phyloP scores from a whole-genome alignment of 192 early-diverging fungal species.

The Jimgerdemannia flammicorona region DNA sequence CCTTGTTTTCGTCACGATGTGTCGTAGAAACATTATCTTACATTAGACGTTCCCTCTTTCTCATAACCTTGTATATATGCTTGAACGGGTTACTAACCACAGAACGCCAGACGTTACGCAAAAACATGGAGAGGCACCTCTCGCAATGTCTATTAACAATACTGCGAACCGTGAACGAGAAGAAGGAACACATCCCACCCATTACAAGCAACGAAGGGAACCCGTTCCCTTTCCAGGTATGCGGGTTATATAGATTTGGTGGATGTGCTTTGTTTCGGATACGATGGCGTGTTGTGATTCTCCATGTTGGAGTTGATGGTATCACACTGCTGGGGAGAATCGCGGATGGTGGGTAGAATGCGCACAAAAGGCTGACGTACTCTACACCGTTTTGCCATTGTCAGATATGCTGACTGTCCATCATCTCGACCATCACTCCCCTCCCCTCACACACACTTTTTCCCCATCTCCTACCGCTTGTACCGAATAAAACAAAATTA shows the following conservation, averaged over 20 bases:
- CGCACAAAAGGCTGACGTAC: not conserved
- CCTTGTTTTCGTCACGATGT: not conserved
- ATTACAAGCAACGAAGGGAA: constrained; percentile 55
- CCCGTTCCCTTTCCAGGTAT: constrained; percentile 61
- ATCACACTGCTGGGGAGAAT: not conserved
- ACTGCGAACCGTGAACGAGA: constrained; percentile 53
- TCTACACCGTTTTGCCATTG: not conserved
- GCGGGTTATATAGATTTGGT: not conserved
- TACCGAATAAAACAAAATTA: not conserved
- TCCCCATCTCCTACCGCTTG: not conserved
- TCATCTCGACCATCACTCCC: not conserved
- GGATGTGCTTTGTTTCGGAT: not conserved
- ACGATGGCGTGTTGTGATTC: not conserved
- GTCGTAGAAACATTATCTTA: too few relatives aligned
- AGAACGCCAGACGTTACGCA: constrained; percentile 43
- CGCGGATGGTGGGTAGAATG: not conserved
- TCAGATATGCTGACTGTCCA: not conserved
- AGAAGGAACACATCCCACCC: constrained; percentile 63
- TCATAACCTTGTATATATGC: too few relatives aligned
- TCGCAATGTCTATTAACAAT: constrained; percentile 43
- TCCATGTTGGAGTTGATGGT: not conserved
- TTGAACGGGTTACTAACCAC: not conserved
- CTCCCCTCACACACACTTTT: not conserved
- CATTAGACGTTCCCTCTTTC: too few relatives aligned
- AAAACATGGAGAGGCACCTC: constrained; percentile 41